phyloP scores from a whole-genome alignment of 2,329 filamentous ascomycete species.

The Monosporascus sp. region DNA sequence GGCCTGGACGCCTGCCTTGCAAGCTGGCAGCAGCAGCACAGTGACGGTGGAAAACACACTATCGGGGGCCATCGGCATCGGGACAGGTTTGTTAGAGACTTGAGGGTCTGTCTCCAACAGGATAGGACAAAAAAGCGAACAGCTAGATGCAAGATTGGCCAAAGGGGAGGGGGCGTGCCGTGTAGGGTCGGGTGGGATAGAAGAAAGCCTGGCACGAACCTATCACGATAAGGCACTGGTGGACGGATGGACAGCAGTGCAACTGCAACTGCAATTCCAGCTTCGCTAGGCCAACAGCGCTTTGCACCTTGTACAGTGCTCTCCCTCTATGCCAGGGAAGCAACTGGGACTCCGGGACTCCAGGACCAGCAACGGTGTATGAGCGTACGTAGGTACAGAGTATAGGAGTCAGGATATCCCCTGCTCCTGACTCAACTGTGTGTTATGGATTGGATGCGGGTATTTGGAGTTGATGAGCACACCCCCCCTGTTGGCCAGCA shows the following conservation, averaged over 20 bases:
- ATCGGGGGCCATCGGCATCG: neutral
- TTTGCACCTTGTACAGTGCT: no score
- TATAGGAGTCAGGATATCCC: neutral
- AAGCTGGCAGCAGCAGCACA: neutral
- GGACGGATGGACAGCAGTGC: neutral
- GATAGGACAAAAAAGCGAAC: neutral
- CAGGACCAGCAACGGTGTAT: neutral
- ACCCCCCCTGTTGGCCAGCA: slow-evolving; percentile 14
- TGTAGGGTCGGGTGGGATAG: neutral
- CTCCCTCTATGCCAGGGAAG: no score
- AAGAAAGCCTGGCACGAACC: neutral
- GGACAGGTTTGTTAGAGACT: neutral
- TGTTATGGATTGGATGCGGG: neutral
- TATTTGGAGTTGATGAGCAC: neutral
- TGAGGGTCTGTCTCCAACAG: no score
- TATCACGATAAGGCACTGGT: neutral
- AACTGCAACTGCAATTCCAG: neutral
- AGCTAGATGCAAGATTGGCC: neutral
- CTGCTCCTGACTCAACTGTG: neutral
- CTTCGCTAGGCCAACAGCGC: neutral
- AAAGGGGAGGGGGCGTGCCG: neutral
- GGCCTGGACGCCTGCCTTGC: neutral
- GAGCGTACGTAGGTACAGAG: neutral
- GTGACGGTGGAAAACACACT: neutral
- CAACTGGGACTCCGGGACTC: no score